Evolutionary conservation across 2,329 filamentous ascomycete species (phyloP).

Genomic region (Pseudogymnoascus pannorum): DNA sequence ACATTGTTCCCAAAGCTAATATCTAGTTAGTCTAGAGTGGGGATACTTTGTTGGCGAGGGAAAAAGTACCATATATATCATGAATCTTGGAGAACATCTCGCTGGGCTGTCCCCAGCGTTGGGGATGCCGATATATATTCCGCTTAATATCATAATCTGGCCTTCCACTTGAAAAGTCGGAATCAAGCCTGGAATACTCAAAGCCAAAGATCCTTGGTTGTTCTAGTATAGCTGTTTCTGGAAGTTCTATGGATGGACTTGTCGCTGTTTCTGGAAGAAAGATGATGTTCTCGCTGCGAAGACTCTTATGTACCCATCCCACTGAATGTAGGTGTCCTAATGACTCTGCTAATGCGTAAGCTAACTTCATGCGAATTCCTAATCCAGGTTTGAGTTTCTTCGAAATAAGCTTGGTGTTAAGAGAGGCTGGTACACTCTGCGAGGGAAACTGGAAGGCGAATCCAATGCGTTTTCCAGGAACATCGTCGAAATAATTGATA

Average conservation of each 20-base stretch:
- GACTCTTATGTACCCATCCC: constrained; percentile 12
- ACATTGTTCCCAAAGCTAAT: constrained; percentile 38
- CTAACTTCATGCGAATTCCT: background rate
- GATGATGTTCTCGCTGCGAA: constrained; percentile 13
- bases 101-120: constrained; percentile 36
- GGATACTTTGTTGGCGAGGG: background rate
- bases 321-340: background rate
- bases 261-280: constrained; percentile 9
- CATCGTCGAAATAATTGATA: background rate
- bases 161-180: constrained; percentile 9
- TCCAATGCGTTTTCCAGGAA: background rate
- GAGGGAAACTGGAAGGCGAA: background rate
- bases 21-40: background rate
- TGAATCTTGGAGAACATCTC: constrained; percentile 44
- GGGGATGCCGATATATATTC: constrained; percentile 46
- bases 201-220: constrained; percentile 13
- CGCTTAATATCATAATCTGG: constrained; percentile 1
- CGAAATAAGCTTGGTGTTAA: background rate
- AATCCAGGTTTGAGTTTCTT: background rate
- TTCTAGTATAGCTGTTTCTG: background rate
- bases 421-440: background rate
- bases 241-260: background rate
- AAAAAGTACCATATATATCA: constrained; percentile 42
- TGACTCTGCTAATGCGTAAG: background rate
- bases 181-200: constrained; percentile 11